phyloP scores from a whole-genome alignment of 257 asterid species.

The Solanum appendiculatum region DNA sequence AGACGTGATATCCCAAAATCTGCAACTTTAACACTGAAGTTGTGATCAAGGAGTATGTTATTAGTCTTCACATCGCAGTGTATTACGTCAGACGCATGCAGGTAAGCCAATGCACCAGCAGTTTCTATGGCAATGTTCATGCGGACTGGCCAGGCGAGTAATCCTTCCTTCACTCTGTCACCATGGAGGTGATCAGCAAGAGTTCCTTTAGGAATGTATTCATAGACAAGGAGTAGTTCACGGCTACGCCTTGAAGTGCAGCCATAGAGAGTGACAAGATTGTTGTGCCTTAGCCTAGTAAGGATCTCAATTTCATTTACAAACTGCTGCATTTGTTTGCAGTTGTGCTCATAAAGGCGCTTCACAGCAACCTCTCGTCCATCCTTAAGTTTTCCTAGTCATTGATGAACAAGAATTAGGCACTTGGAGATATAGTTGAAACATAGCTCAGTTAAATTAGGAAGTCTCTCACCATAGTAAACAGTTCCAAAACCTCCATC shows the following conservation, averaged over 20 bases:
- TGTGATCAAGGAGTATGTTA: not conserved
- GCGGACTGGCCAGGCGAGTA: not conserved
- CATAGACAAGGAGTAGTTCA: constrained; percentile 4
- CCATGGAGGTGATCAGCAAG: constrained; percentile 3
- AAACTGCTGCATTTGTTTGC: not conserved
- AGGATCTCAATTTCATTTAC: not conserved
- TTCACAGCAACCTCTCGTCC: constrained; percentile 1
- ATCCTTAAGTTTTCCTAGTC: not conserved
- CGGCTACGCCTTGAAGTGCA: not conserved
- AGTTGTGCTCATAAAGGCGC: constrained; percentile 1
- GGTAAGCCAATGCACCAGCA: constrained; percentile 1
- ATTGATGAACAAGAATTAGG: not conserved
- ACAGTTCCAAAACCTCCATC: constrained; percentile 7
- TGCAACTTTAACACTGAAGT: not conserved
- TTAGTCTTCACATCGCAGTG: constrained; percentile 4
- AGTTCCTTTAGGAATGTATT: not conserved
- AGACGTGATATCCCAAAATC: constrained; percentile 4
- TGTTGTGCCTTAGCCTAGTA: not conserved
- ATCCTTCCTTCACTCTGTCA: not conserved
- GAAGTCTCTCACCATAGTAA: not conserved
- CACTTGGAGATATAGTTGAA: not conserved
- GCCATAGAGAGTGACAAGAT: constrained; percentile 1
- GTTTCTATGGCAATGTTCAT: constrained; percentile 1
- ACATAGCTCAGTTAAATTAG: not conserved
- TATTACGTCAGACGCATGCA: not conserved